These are phyloP conservation scores for Starmera caribaea DNA, from an alignment of 805 yeast species.

Conservation along the genomic window DNA sequence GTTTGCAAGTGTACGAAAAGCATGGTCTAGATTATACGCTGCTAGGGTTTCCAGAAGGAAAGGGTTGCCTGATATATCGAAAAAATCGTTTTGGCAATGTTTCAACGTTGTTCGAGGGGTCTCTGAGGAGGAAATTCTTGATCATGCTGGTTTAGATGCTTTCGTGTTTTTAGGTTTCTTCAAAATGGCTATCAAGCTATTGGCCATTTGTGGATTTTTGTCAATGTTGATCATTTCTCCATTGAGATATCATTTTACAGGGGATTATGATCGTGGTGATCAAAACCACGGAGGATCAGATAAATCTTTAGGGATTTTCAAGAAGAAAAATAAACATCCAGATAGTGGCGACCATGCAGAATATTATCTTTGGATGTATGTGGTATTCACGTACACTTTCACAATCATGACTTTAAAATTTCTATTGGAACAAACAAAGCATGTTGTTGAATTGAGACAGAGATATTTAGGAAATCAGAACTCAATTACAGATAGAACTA, in stretches of 20 bases:
- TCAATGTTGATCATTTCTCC: slow-evolving; percentile 78
- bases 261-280: slow-evolving; percentile 58
- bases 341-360: slow-evolving; percentile 27
- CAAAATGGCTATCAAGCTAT: slow-evolving; percentile 70
- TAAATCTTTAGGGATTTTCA: slow-evolving; percentile 1
- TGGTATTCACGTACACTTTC: slow-evolving; percentile 77
- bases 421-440: slow-evolving; percentile 59
- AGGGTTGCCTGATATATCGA: slow-evolving; percentile 50
- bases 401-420: slow-evolving; percentile 55
- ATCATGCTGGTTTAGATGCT: slow-evolving; percentile 91
- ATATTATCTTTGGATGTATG: slow-evolving; percentile 76
- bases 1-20: slow-evolving; percentile 62
- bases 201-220: slow-evolving; percentile 54
- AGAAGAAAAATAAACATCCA: slow-evolving; percentile 11
- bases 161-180: slow-evolving; percentile 86
- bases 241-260: slow-evolving; percentile 72
- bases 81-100: slow-evolving; percentile 69
- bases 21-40: slow-evolving; percentile 76
- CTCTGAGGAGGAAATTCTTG: slow-evolving; percentile 67
- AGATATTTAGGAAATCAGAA: slow-evolving; percentile 75
- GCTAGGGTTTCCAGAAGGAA: slow-evolving; percentile 48
- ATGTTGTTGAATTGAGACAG: slow-evolving; percentile 74
- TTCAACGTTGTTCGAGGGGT: slow-evolving; percentile 54
- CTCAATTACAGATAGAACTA: slow-evolving; percentile 86
- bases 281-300: slow-evolving; percentile 1